Evolutionary conservation across 257 asterid genomes (phyloP).

Genomic region (Solanum tacnaense): DNA sequence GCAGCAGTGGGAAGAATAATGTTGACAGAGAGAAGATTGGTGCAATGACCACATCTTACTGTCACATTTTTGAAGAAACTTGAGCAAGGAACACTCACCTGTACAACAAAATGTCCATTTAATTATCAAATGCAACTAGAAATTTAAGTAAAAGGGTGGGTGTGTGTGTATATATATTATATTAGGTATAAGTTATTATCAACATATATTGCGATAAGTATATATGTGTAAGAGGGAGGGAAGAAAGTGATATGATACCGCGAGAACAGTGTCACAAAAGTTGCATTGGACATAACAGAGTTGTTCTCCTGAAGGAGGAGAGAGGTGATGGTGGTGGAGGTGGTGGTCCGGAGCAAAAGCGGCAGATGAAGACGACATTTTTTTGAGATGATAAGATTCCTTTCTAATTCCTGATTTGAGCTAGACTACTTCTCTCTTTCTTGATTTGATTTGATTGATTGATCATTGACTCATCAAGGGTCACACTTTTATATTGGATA

Average conservation of each 20-base stretch:
- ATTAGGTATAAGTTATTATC: too few relatives aligned
- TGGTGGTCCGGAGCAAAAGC: slow-evolving; percentile 74
- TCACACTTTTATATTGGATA: not conserved
- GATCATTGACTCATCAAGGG: slow-evolving; percentile 61
- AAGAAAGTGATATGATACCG: slow-evolving; percentile 19
- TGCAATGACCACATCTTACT: slow-evolving; percentile 96
- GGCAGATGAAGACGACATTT: slow-evolving; percentile 74
- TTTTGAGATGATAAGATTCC: slow-evolving; percentile 2
- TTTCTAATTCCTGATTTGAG: not conserved
- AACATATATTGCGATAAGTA: not conserved
- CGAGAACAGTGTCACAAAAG: slow-evolving; percentile 90
- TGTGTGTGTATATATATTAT: too few relatives aligned
- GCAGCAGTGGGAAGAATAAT: slow-evolving; percentile 64
- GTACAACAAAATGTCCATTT: not conserved
- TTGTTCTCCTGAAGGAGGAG: slow-evolving; percentile 58
- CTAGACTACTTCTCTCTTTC: not conserved
- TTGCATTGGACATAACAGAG: slow-evolving; percentile 94
- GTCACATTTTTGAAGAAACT: slow-evolving; percentile 95
- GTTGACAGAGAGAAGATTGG: slow-evolving; percentile 89
- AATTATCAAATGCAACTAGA: not conserved
- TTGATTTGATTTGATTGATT: slow-evolving; percentile 71
- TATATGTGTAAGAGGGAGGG: not conserved
- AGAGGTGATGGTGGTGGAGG: slow-evolving; percentile 30
- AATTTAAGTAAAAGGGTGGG: too few relatives aligned
- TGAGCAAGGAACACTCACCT: slow-evolving; percentile 96